Evolutionary conservation across 306 rosid species (phyloP).

Genomic region (Mimosa bimucronata): DNA sequence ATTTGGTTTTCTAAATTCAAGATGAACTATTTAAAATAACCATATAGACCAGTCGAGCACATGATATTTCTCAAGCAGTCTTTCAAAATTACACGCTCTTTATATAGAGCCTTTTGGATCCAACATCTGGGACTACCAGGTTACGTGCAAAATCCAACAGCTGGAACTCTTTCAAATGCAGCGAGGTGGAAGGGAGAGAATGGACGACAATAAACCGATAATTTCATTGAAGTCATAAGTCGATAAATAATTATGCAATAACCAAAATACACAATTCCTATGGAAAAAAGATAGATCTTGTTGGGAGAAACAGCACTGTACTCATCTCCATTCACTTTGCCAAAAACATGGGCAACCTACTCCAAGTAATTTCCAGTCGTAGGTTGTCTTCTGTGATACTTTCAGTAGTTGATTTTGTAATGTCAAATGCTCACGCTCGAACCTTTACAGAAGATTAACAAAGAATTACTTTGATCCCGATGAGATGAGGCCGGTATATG

Average conservation of each 20-base stretch:
- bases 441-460: slow-evolving; percentile 33
- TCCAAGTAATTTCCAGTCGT: slow-evolving; percentile 15
- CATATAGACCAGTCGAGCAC: too few relatives aligned
- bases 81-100: too few relatives aligned
- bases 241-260: background rate
- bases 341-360: slow-evolving; percentile 20
- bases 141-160: too few relatives aligned
- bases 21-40: too few relatives aligned
- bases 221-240: background rate
- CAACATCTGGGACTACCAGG: too few relatives aligned
- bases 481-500: slow-evolving; percentile 3
- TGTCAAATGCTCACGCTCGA: slow-evolving; percentile 10
- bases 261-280: background rate
- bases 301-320: background rate
- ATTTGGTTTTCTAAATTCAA: too few relatives aligned
- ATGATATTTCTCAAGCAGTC: too few relatives aligned
- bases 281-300: background rate
- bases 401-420: slow-evolving; percentile 1
- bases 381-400: slow-evolving; percentile 13
- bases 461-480: slow-evolving; percentile 31
- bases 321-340: slow-evolving; percentile 13
- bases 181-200: too few relatives aligned
- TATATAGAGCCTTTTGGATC: too few relatives aligned
- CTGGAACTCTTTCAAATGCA: too few relatives aligned
- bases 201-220: too few relatives aligned